Evolutionary conservation across 1,284 basidiomycete species (phyloP), one percentile per base, ranked within the genome.

Genomic region (Puccinia coronata): DNA sequence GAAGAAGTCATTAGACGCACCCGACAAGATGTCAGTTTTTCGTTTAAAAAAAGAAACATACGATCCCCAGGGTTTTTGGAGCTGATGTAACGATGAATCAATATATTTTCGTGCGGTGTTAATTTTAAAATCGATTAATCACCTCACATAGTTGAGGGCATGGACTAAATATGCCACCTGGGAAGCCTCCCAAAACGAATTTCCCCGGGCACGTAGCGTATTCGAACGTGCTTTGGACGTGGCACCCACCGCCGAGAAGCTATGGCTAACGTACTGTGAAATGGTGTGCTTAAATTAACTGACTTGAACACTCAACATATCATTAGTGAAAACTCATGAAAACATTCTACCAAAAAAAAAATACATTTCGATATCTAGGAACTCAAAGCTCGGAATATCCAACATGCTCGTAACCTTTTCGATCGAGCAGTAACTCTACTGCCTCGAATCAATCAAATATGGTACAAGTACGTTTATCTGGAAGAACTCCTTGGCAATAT

Each of bases 181-280:
- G 90, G 88, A 96, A 90, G 95, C 96, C n/a, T 92, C 92, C 83
- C 96, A 99, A 89, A 96, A 95, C 84, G 95, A 98, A 88, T 97
- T 92, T 85, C 92, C 93, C 63, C 91, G 95, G 23, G 86, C 95
- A 16, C 90, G 97, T 31, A 98, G 95, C 16, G 92, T 99, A 65
- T 99, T 94, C 84, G 96, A 99, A 87, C 92, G 97, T 84, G 96
- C 96, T 0, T 89, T 99, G 81, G 97, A 99, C 85, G 94, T 98
- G 80, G 96, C 98, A 86, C 90, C 95, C 0, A 90, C 94, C 53
- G 92, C 92, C 79, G 89, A 94, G 43, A 93, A 95, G 83, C 88
- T 99, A 83, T 99, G 97, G 97, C 88, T 97, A 80, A 92, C 91
- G 83, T 99, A 99, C 87, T 93, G 93, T n/a, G 97, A 99, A 87